Evolutionary conservation across 768 basidiomycete species (phyloP).

Genomic region (Cyclocybe cylindracea): DNA sequence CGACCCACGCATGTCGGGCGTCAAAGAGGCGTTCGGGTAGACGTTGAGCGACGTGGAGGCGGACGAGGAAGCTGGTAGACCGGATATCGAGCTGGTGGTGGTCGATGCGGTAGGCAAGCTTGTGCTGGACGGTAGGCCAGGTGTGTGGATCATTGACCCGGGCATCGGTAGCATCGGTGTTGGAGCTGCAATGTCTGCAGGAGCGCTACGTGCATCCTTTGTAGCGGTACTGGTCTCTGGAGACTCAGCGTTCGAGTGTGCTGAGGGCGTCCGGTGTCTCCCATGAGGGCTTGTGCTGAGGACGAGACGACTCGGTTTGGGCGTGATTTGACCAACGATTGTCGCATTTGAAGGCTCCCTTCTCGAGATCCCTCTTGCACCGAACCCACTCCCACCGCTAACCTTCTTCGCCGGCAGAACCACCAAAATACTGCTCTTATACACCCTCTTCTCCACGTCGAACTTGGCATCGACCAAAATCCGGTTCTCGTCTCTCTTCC

Average conservation of each 20-base stretch:
- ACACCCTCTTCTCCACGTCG: slow-evolving; percentile 48
- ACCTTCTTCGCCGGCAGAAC: slow-evolving; percentile 20
- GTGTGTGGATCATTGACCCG: slow-evolving; percentile 19
- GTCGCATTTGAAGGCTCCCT: slow-evolving; percentile 20
- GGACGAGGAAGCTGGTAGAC: background rate
- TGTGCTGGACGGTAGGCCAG: slow-evolving; percentile 3
- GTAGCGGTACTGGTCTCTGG: too few relatives aligned
- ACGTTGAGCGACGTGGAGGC: background rate
- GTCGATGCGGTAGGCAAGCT: slow-evolving; percentile 8
- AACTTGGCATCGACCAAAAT: slow-evolving; percentile 58
- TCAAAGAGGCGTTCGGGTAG: background rate
- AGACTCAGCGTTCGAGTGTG: background rate
- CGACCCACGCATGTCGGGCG: slow-evolving; percentile 2
- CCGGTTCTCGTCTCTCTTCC: slow-evolving; percentile 58
- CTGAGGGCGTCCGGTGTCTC: slow-evolving; percentile 8
- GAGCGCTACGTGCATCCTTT: background rate
- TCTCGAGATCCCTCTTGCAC: slow-evolving; percentile 5
- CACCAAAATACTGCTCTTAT: slow-evolving; percentile 53
- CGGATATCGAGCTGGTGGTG: background rate
- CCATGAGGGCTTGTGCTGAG: slow-evolving; percentile 26
- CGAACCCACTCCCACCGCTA: background rate
- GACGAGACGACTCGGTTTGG: slow-evolving; percentile 41
- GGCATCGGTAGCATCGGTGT: slow-evolving; percentile 19
- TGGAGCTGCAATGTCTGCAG: background rate
- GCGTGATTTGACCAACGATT: slow-evolving; percentile 23